Percentiles rank a stretch among this genome's conserved stretches.
Conservation (phyloP, 306 rosid genomes). For the Geum urbanum region DNA sequence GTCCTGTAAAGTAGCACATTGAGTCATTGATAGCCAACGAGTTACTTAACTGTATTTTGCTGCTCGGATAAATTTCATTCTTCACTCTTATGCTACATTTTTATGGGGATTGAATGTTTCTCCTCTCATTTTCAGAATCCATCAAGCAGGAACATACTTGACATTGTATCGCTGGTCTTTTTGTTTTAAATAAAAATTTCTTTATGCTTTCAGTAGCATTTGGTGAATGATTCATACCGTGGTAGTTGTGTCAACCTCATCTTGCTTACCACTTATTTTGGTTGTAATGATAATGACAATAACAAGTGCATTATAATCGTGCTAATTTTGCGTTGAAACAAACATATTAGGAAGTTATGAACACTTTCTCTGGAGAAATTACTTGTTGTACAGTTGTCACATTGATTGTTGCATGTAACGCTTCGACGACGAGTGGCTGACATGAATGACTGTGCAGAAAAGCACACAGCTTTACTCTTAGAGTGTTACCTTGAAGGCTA, state of each 20-base stretch:
- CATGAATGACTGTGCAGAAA: conserved; percentile 11
- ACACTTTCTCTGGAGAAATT: conserved; percentile 11
- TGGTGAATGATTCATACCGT: conserved; percentile 4
- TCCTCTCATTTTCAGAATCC: neutral
- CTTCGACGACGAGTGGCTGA: conserved; percentile 6
- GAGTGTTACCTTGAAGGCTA: neutral
- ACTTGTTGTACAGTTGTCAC: conserved; percentile 33
- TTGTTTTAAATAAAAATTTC: neutral
- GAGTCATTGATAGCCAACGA: neutral
- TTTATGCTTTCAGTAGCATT: conserved; percentile 6
- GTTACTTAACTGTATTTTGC: conserved; percentile 2
- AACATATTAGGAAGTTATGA: conserved; percentile 26
- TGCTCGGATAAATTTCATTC: neutral
- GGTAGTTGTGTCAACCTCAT: conserved; percentile 1
- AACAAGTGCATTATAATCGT: conserved; percentile 12
- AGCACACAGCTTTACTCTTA: conserved; percentile 6
- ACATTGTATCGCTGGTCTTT: neutral
- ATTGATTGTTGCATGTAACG: conserved; percentile 30
- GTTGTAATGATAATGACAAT: conserved; percentile 15
- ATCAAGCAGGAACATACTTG: neutral
- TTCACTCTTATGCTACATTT: conserved; percentile 2
- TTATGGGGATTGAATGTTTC: neutral
- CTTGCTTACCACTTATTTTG: conserved; percentile 9
- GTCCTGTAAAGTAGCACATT: neutral
- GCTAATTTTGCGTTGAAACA: conserved; percentile 11